Evolutionary conservation across 129 eudicot species (phyloP), one percentile per base, ranked within the genome.

Genomic region (Arctium minus): DNA sequence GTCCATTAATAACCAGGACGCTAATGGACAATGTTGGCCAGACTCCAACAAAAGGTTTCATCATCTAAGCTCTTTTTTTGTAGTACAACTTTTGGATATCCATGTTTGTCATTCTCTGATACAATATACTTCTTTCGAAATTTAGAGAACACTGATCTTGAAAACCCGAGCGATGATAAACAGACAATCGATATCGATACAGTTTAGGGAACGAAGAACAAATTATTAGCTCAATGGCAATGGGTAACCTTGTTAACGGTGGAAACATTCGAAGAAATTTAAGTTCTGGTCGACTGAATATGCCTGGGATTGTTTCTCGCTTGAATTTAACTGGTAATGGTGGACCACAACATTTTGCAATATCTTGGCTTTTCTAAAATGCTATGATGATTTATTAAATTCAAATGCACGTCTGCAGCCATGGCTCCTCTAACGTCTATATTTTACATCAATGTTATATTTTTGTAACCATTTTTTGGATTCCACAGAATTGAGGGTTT

Each of bases 241-340:
- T 93, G 86, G 90, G 92, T 32, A 91, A 89, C 83, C 89, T 87
- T 89, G 89, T 89, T 67, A 83, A 87, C 37, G 92, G 91, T 71
- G 93, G 89, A 36, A 92, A 89, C 74, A 78, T 88, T 32, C 88
- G 91, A 81, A 93, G 97, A 85, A 87, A 86, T 89, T 83, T 87
- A 76, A 86, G 89, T 82, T 87, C 97, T 80, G 93, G 83, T 56
- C 92, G 87, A 73, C 85, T 87, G 70, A 90, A 91, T 86, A 84
- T 92, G 83, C 89, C 92, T 72, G 95, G 92, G 78, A 90, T 89
- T 84, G 92, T 87, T 78, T 85, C 90, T 70, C 97, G 97, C 81
- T 71, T 92, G 83, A 92, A 92, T 84, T 79, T 92, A 84, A 87
- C 93, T 37, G 97, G 97, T 92, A 90, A 83, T 10, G 67, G 8